These are phyloP conservation scores for Kingdonia uniflora DNA, from an alignment of 164 flowering plant genomes.

Conservation along the genomic window DNA sequence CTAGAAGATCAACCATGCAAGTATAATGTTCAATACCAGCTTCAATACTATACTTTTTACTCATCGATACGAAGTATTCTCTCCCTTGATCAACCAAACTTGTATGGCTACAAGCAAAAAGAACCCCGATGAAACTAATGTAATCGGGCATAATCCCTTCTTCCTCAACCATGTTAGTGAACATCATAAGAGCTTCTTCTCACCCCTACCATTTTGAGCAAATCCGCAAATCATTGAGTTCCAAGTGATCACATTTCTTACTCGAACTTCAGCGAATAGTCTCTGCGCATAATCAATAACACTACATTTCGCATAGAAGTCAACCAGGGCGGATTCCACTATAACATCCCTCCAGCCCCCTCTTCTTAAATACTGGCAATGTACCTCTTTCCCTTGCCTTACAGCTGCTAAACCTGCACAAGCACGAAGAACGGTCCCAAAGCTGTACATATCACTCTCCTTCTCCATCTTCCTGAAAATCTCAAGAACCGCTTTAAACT, in stretches of 20 bases:
- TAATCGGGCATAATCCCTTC: slow-evolving; percentile 13
- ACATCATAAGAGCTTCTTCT: slow-evolving; percentile 14
- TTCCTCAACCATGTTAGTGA: slow-evolving; percentile 18
- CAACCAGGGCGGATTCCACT: slow-evolving; percentile 19
- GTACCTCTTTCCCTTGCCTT: slow-evolving; percentile 21
- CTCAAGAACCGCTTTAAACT: slow-evolving; percentile 7
- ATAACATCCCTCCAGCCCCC: slow-evolving; percentile 8
- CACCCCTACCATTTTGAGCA: slow-evolving; percentile 16
- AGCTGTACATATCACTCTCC: no score
- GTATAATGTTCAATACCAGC: slow-evolving; percentile 21
- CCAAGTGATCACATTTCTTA: slow-evolving; percentile 21
- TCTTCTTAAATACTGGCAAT: slow-evolving; percentile 17
- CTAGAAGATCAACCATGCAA: no score
- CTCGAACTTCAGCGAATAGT: slow-evolving; percentile 12
- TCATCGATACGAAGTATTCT: slow-evolving; percentile 19
- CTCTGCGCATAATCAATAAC: slow-evolving; percentile 14
- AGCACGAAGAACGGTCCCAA: slow-evolving; percentile 14
- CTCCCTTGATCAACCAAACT: slow-evolving; percentile 22
- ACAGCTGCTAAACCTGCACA: slow-evolving; percentile 7
- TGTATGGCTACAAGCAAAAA: slow-evolving; percentile 21
- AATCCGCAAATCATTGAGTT: slow-evolving; percentile 22
- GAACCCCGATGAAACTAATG: slow-evolving; percentile 20
- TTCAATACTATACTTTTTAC: slow-evolving; percentile 14
- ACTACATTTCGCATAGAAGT: slow-evolving; percentile 24
- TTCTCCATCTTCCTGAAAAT: slow-evolving; percentile 15